A percentile compares a stretch with the other conserved stretches of the same genome.
Evolutionary conservation across 2,329 filamentous ascomycete species (phyloP).

Genomic region (Alternaria viburni): DNA sequence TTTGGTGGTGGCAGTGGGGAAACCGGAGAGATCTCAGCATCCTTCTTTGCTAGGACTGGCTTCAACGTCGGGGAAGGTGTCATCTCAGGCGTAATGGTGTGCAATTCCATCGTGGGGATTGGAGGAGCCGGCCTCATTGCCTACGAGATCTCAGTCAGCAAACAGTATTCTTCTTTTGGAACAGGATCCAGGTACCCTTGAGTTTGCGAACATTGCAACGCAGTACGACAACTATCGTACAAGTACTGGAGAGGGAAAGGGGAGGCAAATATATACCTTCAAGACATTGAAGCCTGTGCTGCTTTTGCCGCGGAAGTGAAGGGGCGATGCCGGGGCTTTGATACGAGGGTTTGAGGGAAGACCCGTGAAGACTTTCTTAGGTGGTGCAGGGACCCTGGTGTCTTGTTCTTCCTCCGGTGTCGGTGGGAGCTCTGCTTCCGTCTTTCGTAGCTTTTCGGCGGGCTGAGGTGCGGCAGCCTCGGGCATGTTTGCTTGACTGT

Average conservation of each 20-base stretch:
- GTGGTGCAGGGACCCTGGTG: conserved; percentile 19
- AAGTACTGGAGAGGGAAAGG: conserved; percentile 28
- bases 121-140: conserved; percentile 31
- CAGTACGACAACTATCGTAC: conserved; percentile 22
- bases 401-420: conserved; percentile 36
- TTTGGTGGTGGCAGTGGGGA: conserved; percentile 24
- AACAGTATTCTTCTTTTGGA: neutral
- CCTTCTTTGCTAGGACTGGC: conserved; percentile 18
- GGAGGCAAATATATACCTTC: conserved; percentile 41
- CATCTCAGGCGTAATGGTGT: conserved; percentile 39
- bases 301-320: conserved; percentile 46
- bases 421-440: conserved; percentile 32
- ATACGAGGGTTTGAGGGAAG: conserved; percentile 41
- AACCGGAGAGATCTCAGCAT: conserved; percentile 28
- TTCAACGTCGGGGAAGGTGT: conserved; percentile 36
- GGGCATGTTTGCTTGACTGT: neutral
- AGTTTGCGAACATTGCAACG: conserved; percentile 11
- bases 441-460: conserved; percentile 5
- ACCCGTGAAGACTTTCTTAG: conserved; percentile 34
- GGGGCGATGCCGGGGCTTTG: conserved; percentile 27
- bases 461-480: neutral
- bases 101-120: conserved; percentile 18
- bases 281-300: conserved; percentile 47
- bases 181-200: conserved; percentile 10
- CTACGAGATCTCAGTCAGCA: conserved; percentile 7